A percentile compares a stretch with the other conserved stretches of the same genome.
phyloP scores from a whole-genome alignment of 306 rosid species.

The Prosopis cineraria region DNA sequence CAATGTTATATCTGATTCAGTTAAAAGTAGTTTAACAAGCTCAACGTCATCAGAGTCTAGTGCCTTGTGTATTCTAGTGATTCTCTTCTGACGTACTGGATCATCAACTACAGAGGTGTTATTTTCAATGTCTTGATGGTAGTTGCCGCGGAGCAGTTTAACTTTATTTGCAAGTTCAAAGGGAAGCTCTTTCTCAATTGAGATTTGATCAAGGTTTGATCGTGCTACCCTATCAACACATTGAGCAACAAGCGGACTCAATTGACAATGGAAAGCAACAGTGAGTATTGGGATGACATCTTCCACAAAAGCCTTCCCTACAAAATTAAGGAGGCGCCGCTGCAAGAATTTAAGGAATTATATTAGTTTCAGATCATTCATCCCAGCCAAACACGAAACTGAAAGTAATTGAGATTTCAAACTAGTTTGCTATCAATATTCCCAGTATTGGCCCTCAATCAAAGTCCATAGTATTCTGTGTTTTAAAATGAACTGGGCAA shows the following conservation, averaged over 20 bases:
- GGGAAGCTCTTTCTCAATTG: conserved; percentile 83
- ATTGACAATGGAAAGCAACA: conserved; percentile 74
- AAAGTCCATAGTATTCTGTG: background rate
- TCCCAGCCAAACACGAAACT: background rate
- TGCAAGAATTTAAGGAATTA: conserved; percentile 48
- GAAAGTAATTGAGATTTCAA: background rate
- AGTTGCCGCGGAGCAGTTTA: conserved; percentile 46
- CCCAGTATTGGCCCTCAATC: background rate
- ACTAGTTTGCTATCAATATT: background rate
- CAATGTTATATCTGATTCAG: conserved; percentile 67
- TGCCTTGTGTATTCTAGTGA: conserved; percentile 76
- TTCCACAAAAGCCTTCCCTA: conserved; percentile 83
- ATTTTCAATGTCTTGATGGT: conserved; percentile 50
- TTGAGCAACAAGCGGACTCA: conserved; percentile 59
- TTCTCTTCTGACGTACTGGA: conserved; percentile 54
- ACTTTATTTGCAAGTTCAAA: conserved; percentile 54
- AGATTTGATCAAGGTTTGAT: conserved; percentile 70
- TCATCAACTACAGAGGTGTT: conserved; percentile 40
- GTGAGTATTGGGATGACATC: conserved; percentile 78
- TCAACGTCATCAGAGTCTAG: conserved; percentile 93
- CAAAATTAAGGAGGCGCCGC: conserved; percentile 81
- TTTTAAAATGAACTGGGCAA: background rate
- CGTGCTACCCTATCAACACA: conserved; percentile 76
- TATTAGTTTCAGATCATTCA: conserved; percentile 12
- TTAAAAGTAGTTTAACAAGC: conserved; percentile 74